Conservation (phyloP, 1,139 yeast genomes). For the Spathaspora sp. region DNA sequence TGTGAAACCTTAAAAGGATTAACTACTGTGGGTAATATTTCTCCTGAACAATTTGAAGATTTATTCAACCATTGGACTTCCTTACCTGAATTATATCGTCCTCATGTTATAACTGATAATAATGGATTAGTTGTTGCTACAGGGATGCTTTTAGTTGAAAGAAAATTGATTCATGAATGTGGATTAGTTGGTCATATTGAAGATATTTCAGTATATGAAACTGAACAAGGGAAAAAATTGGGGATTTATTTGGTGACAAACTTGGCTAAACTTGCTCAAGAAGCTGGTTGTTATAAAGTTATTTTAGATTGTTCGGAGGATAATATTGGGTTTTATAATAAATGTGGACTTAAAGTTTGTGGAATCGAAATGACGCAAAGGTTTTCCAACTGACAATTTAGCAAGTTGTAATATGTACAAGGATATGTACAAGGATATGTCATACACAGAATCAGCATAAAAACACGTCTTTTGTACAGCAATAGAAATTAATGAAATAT, state of each 20-base stretch:
- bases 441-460: neutral
- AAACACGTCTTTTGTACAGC: neutral
- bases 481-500: neutral
- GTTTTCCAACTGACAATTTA: constrained; percentile 13
- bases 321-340: constrained; percentile 83
- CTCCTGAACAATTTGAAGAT: constrained; percentile 39
- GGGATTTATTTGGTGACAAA: constrained; percentile 68
- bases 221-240: constrained; percentile 80
- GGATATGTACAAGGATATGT: too few species aligned
- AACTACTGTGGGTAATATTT: constrained; percentile 65
- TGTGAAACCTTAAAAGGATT: constrained; percentile 51
- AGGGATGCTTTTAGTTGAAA: constrained; percentile 54
- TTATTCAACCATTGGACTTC: constrained; percentile 51
- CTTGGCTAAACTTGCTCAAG: constrained; percentile 59
- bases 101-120: constrained; percentile 56
- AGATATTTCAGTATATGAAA: constrained; percentile 78
- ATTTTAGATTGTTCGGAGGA: constrained; percentile 84
- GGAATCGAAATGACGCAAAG: constrained; percentile 71
- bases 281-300: constrained; percentile 77
- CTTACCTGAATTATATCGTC: constrained; percentile 48
- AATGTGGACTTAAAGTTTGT: constrained; percentile 67
- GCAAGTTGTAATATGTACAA: neutral
- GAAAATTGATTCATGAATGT: constrained; percentile 70
- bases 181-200: constrained; percentile 93
- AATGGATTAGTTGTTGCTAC: constrained; percentile 48